Evolutionary conservation across 345 rosid genomes (phyloP), one percentile per base, ranked within the genome.

Genomic region (Populus deltoides): DNA sequence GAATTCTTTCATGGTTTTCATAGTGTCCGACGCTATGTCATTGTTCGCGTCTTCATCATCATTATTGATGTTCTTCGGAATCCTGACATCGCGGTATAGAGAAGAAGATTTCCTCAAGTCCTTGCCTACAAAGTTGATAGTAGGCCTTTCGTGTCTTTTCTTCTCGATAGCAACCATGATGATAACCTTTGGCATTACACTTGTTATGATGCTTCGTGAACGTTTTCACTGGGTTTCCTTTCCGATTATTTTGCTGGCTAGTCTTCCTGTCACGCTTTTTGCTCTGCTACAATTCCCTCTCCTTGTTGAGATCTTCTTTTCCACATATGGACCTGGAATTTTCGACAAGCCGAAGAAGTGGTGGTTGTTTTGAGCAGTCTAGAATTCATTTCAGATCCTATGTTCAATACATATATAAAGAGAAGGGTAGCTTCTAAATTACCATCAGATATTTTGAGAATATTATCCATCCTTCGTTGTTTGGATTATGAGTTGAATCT

Each of bases 161-260:
- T 84, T 92, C 69, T 92, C 97, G 0, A 84, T 92, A 55, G 91
- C 89, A 59, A 87, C 92, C 0, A 92, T 92, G 97, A 90, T 92
- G 90, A 73, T 86, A 33, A 81, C 88, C 22, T 91, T 88, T 71
- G 89, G 86, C n/a, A 65, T 82, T 15, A 73, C 91, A 6, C 80
- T 91, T n/a, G 78, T 22, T 11, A 71, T 85, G 24, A 45, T 85
- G 41, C 80, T 90, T 51, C 77, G 33, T 4, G 43, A 59, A 4
- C 63, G 81, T 13, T 68, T 86, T 3, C 0, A 79, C 1, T 91
- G 90, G 93, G 66, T 85, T 70, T 72, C 74, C 3, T 76, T 85
- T 47, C 91, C 90, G 1, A 86, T 91, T 38, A 67, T 84, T 67
- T 68, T 88, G 71, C 90, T 91, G 1, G 92, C 90, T 15, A 83